phyloP scores from a whole-genome alignment of 768 basidiomycete genomes.

The Lepiota subincarnata region DNA sequence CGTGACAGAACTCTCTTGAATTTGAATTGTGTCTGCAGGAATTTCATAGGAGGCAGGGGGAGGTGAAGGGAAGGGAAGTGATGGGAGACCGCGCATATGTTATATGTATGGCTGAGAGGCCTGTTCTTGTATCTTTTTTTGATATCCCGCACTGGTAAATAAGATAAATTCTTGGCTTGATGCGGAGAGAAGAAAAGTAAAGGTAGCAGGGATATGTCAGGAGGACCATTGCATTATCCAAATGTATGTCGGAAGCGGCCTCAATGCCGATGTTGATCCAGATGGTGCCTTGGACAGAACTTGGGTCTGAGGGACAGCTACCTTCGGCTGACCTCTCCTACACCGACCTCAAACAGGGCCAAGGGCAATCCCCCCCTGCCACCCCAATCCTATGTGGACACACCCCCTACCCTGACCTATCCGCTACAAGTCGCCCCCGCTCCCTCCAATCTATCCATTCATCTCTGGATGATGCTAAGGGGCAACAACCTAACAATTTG shows the following conservation, averaged over 20 bases:
- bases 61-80: no score
- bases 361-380: conserved; percentile 19
- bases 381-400: conserved; percentile 23
- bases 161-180: no score
- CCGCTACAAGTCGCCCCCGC: conserved; percentile 28
- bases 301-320: conserved; percentile 11
- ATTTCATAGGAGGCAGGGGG: conserved; percentile 95
- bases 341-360: conserved; percentile 22
- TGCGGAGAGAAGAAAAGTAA: conserved; percentile 50
- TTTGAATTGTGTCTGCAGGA: conserved; percentile 95
- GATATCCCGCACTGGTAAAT: no score
- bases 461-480: not conserved
- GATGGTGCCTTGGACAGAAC: conserved; percentile 20
- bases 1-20: conserved; percentile 81
- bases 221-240: conserved; percentile 56
- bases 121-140: no score
- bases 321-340: conserved; percentile 16
- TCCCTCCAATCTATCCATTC: conserved; percentile 22
- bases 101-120: no score
- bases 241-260: conserved; percentile 50
- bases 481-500: not conserved
- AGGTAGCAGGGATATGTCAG: conserved; percentile 46
- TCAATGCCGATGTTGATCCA: conserved; percentile 47
- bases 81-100: no score
- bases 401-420: conserved; percentile 23